Percentiles rank a stretch among this genome's conserved stretches.
Evolutionary conservation across 2,329 filamentous ascomycete species (phyloP).

Genomic region (Uncinocarpus reesii): DNA sequence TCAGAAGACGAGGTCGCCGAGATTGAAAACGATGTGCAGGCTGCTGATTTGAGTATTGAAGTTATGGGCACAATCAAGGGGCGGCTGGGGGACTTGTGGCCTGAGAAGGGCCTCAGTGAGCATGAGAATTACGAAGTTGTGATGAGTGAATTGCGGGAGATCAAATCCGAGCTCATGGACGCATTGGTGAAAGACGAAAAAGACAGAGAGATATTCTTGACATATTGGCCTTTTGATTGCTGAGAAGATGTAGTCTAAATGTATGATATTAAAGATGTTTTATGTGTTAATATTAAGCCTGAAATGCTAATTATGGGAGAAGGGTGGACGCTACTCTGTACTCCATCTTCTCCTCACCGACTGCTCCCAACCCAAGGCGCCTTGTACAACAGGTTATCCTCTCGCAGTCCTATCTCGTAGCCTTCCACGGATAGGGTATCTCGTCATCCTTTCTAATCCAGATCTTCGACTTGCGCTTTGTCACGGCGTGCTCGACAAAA

Average conservation of each 20-base stretch:
- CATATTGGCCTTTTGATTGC: slow-evolving; percentile 12
- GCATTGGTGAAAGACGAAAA: background rate
- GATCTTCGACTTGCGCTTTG: slow-evolving; percentile 82
- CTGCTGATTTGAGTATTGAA: background rate
- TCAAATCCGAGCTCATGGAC: slow-evolving; percentile 8
- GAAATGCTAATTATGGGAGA: background rate
- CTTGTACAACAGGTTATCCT: background rate
- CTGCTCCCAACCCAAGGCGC: background rate
- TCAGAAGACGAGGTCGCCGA: background rate
- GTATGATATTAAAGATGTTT: background rate
- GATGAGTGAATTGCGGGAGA: background rate
- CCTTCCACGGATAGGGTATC: slow-evolving; percentile 53
- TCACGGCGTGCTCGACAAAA: slow-evolving; percentile 79
- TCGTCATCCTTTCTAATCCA: slow-evolving; percentile 77
- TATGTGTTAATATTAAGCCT: too few relatives aligned
- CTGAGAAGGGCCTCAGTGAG: slow-evolving; percentile 10
- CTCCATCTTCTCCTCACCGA: background rate
- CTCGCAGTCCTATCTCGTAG: background rate
- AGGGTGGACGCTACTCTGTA: background rate
- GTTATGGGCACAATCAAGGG: slow-evolving; percentile 4
- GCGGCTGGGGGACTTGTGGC: slow-evolving; percentile 8
- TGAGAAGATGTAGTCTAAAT: background rate
- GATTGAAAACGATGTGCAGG: slow-evolving; percentile 10
- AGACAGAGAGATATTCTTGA: slow-evolving; percentile 5
- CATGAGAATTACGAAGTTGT: slow-evolving; percentile 12